Base-by-base conservation (phyloP, 78 protist species). In the Dictyostelium citrinum region DNA sequence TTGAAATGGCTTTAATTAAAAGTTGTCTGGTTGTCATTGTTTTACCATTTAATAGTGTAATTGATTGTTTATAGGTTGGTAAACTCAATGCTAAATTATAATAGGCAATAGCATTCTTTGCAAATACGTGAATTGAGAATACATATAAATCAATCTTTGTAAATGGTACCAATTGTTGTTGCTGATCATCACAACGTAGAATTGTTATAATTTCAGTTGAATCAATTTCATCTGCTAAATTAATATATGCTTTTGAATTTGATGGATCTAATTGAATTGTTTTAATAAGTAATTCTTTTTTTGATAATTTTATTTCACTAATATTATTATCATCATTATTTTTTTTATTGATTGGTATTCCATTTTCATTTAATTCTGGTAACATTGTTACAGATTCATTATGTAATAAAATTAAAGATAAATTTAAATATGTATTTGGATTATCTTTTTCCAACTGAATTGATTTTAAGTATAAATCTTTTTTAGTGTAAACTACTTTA, bases 161-260 rank as follows among this genome's bases (percentile, higher is more conserved):
- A 43, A 74, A 55, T 24, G 55, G 46, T 17, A 35, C 55, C 5
- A 70, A 14, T 70, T 70, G 45, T 70, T 16, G 17, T 70, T 70
- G 45, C 33, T 16, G 17, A 64, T 64, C 35, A 7, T 24, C 35
- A 6, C 27, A 16, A 27, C 11, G 10, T n/a, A 9, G 17, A 27
- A 64, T 64, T 64, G 72, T 64, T 3, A 64, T 64, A 10, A 64
- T 29, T 64, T 64, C 72, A 11, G 31, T 64, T n/a, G 72, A 64
- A 64, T 64, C 72, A 64, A 70, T 70, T 70, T 70, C 77, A 33
- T 70, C 77, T 16, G 77, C 39, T 33, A 70, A 70, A 31, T 31
- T 29, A 5, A 70, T 31, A 70, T 31, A 70, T 33, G 77, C 39
- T 33, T 70, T 70, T 29, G 77, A 70, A 70, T 70, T 70, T 16